A percentile compares a stretch with the other conserved stretches of the same genome.
Evolutionary conservation across 2,329 filamentous ascomycete species (phyloP).

Genomic region (Fusarium veterinarium): DNA sequence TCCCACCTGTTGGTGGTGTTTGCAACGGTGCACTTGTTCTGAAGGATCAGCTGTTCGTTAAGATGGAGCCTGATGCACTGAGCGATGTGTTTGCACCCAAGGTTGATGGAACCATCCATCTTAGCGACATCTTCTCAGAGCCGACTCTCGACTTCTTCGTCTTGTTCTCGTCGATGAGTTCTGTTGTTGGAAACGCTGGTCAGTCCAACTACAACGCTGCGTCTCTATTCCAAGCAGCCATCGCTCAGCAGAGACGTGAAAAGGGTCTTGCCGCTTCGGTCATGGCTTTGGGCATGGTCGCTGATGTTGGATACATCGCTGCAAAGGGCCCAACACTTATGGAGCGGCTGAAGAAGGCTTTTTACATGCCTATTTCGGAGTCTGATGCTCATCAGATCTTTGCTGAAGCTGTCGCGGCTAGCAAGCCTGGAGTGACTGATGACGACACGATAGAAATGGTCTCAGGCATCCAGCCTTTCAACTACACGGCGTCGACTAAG

Average conservation of each 20-base stretch:
- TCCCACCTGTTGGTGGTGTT: background rate
- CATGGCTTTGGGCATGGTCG: background rate
- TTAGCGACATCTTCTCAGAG: background rate
- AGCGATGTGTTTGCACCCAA: background rate
- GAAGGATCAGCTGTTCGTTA: background rate
- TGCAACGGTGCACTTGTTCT: slow-evolving; percentile 5
- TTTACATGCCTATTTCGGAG: background rate
- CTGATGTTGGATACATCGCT: background rate
- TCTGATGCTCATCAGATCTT: slow-evolving; percentile 5
- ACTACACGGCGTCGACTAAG: background rate
- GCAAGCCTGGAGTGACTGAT: background rate
- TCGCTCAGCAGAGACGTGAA: background rate
- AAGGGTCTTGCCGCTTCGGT: background rate
- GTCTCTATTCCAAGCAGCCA: background rate
- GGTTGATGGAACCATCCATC: background rate
- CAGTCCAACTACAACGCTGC: slow-evolving; percentile 7
- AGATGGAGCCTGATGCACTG: slow-evolving; percentile 1
- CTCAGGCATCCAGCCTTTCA: background rate
- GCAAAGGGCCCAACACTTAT: background rate
- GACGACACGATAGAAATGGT: background rate
- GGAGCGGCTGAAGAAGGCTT: background rate
- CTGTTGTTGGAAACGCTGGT: background rate
- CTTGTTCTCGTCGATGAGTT: background rate
- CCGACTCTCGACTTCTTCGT: background rate
- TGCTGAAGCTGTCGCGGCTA: slow-evolving; percentile 1